phyloP scores from a whole-genome alignment of 495 filamentous ascomycete species.

The Immersiella caudata region DNA sequence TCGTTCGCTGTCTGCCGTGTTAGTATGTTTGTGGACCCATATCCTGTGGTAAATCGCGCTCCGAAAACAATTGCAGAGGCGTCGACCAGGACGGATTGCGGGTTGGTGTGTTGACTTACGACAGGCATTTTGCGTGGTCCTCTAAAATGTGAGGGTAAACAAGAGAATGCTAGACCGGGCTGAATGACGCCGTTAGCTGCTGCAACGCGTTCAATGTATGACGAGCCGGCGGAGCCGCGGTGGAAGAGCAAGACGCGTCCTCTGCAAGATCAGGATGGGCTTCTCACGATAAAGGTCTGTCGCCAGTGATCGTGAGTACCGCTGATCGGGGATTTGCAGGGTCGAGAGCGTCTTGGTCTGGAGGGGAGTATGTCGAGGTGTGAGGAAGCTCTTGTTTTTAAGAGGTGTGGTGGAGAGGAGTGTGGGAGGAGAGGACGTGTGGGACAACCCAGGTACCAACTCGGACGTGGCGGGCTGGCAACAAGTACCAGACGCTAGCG shows the following conservation, averaged over 20 bases:
- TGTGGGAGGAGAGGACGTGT: constrained; percentile 26
- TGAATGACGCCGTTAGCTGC: constrained; percentile 7
- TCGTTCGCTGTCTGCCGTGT: constrained; percentile 23
- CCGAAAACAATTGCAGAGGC: not conserved
- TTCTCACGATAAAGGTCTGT: constrained; percentile 28
- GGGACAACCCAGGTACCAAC: constrained; percentile 32
- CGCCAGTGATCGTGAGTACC: constrained; percentile 27
- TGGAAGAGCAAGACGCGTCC: constrained; percentile 26
- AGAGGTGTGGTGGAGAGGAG: constrained; percentile 37
- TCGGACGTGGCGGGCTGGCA: constrained; percentile 33
- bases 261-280: constrained; percentile 16
- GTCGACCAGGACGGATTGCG: not conserved
- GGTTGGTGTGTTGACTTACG: constrained; percentile 45
- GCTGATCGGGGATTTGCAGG: constrained; percentile 21
- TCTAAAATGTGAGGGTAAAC: constrained; percentile 3
- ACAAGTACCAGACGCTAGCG: constrained; percentile 37
- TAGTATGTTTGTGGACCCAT: not conserved
- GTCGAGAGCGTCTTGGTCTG: constrained; percentile 26
- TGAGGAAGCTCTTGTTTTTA: constrained; percentile 39
- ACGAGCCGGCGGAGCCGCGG: not conserved
- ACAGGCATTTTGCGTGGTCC: constrained; percentile 50
- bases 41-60: constrained; percentile 19
- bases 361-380: constrained; percentile 27
- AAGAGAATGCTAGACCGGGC: constrained; percentile 11
- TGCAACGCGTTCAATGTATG: not conserved